Percentiles rank a stretch among this genome's conserved stretches.
phyloP scores from a whole-genome alignment of 192 early-diverging fungal genomes.

The Linnemannia elongata region DNA sequence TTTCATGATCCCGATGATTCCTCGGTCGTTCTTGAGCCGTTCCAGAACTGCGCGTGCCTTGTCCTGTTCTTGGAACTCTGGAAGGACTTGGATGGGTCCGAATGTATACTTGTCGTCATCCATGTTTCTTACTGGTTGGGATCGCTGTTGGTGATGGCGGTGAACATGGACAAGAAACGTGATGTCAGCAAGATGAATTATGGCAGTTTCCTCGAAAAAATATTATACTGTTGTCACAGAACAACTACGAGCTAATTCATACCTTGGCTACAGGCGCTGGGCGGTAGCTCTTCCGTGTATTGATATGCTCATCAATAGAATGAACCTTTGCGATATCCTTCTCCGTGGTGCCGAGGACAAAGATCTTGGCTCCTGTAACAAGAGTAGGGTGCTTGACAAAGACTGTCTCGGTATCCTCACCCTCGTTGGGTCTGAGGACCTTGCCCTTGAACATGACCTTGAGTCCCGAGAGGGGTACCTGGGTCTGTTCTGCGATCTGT shows the following conservation, averaged over 20 bases:
- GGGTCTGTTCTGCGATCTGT: constrained; percentile 24
- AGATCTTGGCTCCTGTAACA: constrained; percentile 23
- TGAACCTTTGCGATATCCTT: constrained; percentile 52
- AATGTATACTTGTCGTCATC: constrained; percentile 71
- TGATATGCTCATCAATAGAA: constrained; percentile 42
- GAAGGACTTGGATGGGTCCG: constrained; percentile 67
- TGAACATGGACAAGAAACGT: not conserved
- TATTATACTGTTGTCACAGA: too few relatives aligned
- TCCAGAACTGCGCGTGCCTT: constrained; percentile 72
- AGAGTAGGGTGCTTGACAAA: constrained; percentile 25
- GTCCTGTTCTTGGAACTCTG: constrained; percentile 65
- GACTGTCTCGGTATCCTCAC: not conserved
- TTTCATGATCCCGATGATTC: constrained; percentile 68
- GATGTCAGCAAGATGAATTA: not conserved
- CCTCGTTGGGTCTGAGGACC: constrained; percentile 2
- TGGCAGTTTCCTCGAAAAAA: not conserved
- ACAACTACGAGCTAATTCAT: not conserved
- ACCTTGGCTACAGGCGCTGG: constrained; percentile 43
- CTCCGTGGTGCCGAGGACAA: constrained; percentile 42
- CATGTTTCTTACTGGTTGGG: constrained; percentile 28
- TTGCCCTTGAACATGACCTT: constrained; percentile 48
- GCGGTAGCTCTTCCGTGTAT: constrained; percentile 26
- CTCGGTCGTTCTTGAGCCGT: constrained; percentile 76
- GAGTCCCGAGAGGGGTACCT: constrained; percentile 27
- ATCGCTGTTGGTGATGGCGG: not conserved